A percentile compares a stretch with the other conserved stretches of the same genome.
Conservation (phyloP, 371 early-diverging fungal genomes). For the Nematocida major region DNA sequence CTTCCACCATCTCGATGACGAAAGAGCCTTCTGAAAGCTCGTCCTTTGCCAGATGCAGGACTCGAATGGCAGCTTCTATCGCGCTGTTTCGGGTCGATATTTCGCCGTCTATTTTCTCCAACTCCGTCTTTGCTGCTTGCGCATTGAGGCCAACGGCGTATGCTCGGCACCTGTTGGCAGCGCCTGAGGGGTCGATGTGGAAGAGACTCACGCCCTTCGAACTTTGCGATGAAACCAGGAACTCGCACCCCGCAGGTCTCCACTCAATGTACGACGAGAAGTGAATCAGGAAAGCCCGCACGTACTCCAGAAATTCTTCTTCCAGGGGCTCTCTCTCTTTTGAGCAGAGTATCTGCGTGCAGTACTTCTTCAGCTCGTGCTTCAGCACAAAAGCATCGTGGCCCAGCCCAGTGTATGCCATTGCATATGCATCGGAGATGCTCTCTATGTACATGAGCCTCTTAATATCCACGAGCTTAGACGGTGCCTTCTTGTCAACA, state of each 20-base stretch:
- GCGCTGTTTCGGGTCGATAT: slow-evolving; percentile 49
- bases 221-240: slow-evolving; percentile 52
- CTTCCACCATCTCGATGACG: slow-evolving; percentile 59
- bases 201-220: slow-evolving; percentile 43
- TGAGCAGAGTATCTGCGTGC: background rate
- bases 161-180: slow-evolving; percentile 50
- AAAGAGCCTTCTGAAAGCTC: slow-evolving; percentile 62
- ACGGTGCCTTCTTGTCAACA: slow-evolving; percentile 85
- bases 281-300: slow-evolving; percentile 36
- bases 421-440: slow-evolving; percentile 80
- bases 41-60: slow-evolving; percentile 60
- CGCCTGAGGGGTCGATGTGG: slow-evolving; percentile 55
- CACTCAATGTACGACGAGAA: slow-evolving; percentile 52
- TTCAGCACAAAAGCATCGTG: slow-evolving; percentile 64
- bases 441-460: slow-evolving; percentile 77
- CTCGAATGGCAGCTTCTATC: slow-evolving; percentile 57
- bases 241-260: slow-evolving; percentile 62
- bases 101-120: slow-evolving; percentile 62
- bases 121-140: slow-evolving; percentile 63
- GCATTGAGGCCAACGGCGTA: slow-evolving; percentile 60
- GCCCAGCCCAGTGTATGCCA: slow-evolving; percentile 94
- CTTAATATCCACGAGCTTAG: slow-evolving; percentile 79
- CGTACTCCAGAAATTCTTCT: slow-evolving; percentile 37
- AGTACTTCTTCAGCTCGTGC: slow-evolving; percentile 2
- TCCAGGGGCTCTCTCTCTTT: slow-evolving; percentile 28